Base-by-base conservation (phyloP, 129 eudicot species). In the Saposhnikovia divaricata region DNA sequence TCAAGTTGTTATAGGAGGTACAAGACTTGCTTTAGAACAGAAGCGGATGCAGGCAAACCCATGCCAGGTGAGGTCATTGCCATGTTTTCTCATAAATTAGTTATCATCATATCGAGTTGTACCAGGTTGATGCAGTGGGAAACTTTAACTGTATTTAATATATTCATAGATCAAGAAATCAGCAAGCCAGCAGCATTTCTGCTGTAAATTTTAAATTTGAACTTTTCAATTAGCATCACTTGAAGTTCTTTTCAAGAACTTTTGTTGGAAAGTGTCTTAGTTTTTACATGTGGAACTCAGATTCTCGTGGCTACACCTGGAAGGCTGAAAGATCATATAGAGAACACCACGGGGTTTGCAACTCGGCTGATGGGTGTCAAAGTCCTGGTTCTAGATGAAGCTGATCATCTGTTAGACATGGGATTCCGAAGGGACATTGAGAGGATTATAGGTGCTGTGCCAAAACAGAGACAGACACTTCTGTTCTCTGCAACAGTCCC, bases 251-350 rank as follows among this genome's bases (percentile, higher is more conserved):
- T 25, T 25, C 21, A 31, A 55, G 38, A 13, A 42, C 7, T 40
- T 78, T 2, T 78, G 23, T 61, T 40, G 31, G 23, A 39, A 25
- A 57, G 4, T 25, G 11, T 4, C 38, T 78, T 40, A 13, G 12
- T 39, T 83, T 72, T 75, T 75, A 46, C 43, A 31, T 77, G 73
- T 79, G 48, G 39, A 31, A 31, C 69, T 9, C 88, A 96, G 98
- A 92, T 96, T 82, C 98, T 96, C 65, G 97, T 96, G 42, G 99
- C 99, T 23, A 96, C 99, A 72, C 99, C 99, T 88, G 99, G 99
- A 85, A 88, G 99, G 81, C 98, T 96, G 39, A 89, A 85, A 87
- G 99, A 96, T 85, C 99, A 96, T 83, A 82, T 92, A 57, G 95
- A 92, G 89, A 96, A 96, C 74, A 96, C 99, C 75, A 47, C 93